phyloP scores from a whole-genome alignment of 345 rosid genomes.

The Streptanthus diversifolius region DNA sequence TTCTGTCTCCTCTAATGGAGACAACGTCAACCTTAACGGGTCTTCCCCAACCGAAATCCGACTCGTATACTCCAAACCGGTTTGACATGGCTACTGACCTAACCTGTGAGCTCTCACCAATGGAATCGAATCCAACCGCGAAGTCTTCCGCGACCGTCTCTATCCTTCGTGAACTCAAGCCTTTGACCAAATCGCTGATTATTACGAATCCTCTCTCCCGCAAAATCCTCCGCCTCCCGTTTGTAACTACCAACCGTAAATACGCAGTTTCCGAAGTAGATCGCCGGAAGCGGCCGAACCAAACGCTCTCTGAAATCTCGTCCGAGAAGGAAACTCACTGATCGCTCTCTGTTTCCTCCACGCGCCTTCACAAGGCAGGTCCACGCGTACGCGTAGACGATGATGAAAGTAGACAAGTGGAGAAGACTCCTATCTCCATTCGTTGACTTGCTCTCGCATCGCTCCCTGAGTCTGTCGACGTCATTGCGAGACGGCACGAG shows the following conservation, averaged over 20 bases:
- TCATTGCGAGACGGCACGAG: too few relatives aligned
- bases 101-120: not conserved
- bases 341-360: not conserved
- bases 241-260: not conserved
- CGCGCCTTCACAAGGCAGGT: constrained; percentile 30
- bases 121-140: accelerated
- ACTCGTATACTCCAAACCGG: constrained; percentile 22
- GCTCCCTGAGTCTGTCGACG: too few relatives aligned
- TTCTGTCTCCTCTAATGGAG: not conserved
- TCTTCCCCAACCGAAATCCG: constrained; percentile 35
- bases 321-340: not conserved
- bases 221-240: not conserved
- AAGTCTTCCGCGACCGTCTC: not conserved
- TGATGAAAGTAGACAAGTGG: constrained; percentile 37
- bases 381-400: constrained; percentile 31
- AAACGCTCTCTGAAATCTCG: constrained; percentile 14
- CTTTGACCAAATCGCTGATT: constrained; percentile 12
- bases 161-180: not conserved
- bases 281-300: constrained; percentile 7
- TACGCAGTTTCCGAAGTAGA: constrained; percentile 30
- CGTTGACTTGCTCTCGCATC: too few relatives aligned
- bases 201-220: constrained; percentile 14
- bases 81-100: constrained; percentile 23
- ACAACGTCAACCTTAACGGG: constrained; percentile 17
- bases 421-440: not conserved